Conservation (phyloP, 2,329 filamentous ascomycete genomes). For the Aureobasidium sp. region DNA sequence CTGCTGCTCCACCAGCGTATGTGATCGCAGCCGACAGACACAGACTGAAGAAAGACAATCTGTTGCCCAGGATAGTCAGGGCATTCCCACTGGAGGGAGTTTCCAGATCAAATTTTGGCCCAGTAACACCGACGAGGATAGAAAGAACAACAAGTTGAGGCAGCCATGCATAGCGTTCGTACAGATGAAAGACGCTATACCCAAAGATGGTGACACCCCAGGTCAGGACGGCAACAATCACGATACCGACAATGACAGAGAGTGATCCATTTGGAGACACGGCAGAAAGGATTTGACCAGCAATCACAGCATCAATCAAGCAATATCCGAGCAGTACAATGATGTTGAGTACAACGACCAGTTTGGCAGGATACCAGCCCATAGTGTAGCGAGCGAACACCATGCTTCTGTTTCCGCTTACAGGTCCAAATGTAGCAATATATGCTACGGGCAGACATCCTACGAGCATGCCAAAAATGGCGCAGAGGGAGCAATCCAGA, state of each 20-base stretch:
- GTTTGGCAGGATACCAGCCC: constrained; percentile 59
- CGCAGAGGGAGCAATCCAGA: constrained; percentile 48
- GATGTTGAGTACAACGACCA: constrained; percentile 56
- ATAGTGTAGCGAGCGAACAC: constrained; percentile 55
- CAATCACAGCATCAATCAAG: constrained; percentile 58
- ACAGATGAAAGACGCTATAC: constrained; percentile 60
- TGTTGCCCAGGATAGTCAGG: constrained; percentile 48
- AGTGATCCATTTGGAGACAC: constrained; percentile 52
- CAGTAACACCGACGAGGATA: constrained; percentile 56
- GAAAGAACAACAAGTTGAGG: constrained; percentile 56
- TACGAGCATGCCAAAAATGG: constrained; percentile 50
- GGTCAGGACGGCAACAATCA: constrained; percentile 56
- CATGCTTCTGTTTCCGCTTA: constrained; percentile 57
- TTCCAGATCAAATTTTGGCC: constrained; percentile 51
- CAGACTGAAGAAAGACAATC: constrained; percentile 63
- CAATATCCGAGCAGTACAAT: constrained; percentile 55
- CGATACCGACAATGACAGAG: constrained; percentile 59
- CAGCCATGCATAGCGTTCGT: constrained; percentile 61
- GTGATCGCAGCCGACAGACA: constrained; percentile 59
- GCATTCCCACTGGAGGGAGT: constrained; percentile 45
- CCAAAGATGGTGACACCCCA: constrained; percentile 62
- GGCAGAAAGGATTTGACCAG: constrained; percentile 61
- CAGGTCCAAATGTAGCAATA: constrained; percentile 55
- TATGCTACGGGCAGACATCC: constrained; percentile 52
- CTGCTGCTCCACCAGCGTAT: constrained; percentile 56